Base-by-base conservation (phyloP, 2,329 filamentous ascomycete genomes). In the Diaporthe australafricana region DNA sequence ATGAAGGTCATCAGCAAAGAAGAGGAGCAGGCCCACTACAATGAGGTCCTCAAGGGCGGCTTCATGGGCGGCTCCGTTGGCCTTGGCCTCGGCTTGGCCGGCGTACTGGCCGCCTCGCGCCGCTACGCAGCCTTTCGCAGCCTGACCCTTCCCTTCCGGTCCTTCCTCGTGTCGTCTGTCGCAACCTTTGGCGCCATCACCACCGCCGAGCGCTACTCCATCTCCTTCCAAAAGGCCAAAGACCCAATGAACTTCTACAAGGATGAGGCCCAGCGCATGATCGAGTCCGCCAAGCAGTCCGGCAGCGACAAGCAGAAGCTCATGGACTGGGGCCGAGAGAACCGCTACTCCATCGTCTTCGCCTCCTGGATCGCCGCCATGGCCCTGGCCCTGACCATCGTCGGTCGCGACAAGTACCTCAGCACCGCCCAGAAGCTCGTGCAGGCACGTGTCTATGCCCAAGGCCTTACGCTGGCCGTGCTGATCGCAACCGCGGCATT, bases 1-100 rank as follows among this genome's bases (percentile, higher is more conserved):
- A 99, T 98, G 96, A 98, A 98, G 92, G 87, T 98, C 80, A 89
- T 98, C 81, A 97, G 93, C 78, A 94, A 96, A 82, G 94, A 98
- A 89, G 94, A 98, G 85, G 95, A 98, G 85, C 82, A 87, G 73
- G 93, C 89, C 68, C 95, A 98, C 88, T 98, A 97, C 89, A 85
- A 87, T 81, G 86, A 89, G 72, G 96, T 97, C 73, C 80, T 98
- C 76, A 92, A 90, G 80, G 95, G 95, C 76, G 96, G 96, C 77
- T 79, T 90, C 75, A 83, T 93, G 75, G 96, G 96, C 76, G 93
- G 93, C 75, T 68, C 87, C 16, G 77, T 90, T 55, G 95, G 96
- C 75, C 84, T 95, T 3, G 87, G 84, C 47, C 79, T 91, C 40
- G 95, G 96, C 75, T 76, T 89, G 11, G 86, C 87, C 35, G 94